A percentile compares a stretch with the other conserved stretches of the same genome.
phyloP scores from a whole-genome alignment of 169 alveolate genomes.

The Cyclospora cayetanensis region DNA sequence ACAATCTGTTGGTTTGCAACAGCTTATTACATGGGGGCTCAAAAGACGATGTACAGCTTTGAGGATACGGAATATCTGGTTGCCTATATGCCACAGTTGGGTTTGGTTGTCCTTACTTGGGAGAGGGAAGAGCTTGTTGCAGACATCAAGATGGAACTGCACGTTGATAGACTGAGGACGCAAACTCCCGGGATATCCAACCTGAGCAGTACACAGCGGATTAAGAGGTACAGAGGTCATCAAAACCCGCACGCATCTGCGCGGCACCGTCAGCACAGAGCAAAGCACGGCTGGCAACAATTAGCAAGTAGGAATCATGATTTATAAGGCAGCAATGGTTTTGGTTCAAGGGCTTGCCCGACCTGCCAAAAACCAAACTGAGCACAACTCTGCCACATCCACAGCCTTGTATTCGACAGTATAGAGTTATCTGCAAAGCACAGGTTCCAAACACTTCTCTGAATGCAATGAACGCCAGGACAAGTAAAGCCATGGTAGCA shows the following conservation, averaged over 20 bases:
- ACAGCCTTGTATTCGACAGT: not conserved
- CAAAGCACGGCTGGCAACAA: not conserved
- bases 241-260: not conserved
- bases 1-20: not conserved
- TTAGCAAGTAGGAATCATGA: not conserved
- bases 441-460: not conserved
- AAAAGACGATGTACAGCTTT: not conserved
- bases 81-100: not conserved
- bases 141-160: constrained; percentile 26
- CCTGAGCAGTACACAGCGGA: not conserved
- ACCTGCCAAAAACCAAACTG: constrained; percentile 60
- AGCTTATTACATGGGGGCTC: not conserved
- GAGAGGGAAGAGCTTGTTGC: constrained; percentile 53
- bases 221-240: not conserved
- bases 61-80: not conserved
- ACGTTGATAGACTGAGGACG: constrained; percentile 10
- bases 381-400: constrained; percentile 28
- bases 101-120: constrained; percentile 13
- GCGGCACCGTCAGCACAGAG: not conserved
- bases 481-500: not conserved
- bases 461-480: not conserved
- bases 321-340: not conserved
- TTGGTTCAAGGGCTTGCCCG: not conserved
- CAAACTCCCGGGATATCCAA: constrained; percentile 5
- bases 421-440: not conserved